Conservation (phyloP, 2,329 filamentous ascomycete species). For the Hymenoscyphus fructigenus region DNA sequence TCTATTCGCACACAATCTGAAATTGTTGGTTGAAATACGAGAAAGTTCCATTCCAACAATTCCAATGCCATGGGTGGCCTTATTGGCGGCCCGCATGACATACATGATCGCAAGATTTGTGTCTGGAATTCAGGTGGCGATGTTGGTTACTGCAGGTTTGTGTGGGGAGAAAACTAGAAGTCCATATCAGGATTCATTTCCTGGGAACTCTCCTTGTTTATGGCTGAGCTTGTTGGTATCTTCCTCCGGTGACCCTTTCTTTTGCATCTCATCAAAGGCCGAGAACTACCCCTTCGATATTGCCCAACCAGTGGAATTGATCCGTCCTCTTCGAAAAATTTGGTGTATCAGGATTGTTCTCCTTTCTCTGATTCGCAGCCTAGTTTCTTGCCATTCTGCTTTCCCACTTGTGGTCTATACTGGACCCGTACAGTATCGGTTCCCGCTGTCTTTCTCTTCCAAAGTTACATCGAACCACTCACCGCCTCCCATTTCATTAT, state of each 20-base stretch:
- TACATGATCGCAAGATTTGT: not conserved
- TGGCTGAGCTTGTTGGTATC: not conserved
- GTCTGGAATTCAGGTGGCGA: not conserved
- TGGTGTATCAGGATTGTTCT: no score
- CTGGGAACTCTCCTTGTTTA: not conserved
- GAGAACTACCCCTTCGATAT: not conserved
- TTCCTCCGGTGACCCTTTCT: not conserved
- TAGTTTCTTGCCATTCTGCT: no score
- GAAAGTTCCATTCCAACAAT: not conserved
- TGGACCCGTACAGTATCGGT: not conserved
- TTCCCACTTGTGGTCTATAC: no score
- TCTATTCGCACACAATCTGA: not conserved
- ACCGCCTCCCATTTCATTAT: not conserved
- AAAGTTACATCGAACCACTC: not conserved
- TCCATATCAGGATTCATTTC: not conserved
- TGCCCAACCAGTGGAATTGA: not conserved
- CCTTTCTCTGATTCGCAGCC: no score
- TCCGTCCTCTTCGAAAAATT: no score
- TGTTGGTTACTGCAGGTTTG: not conserved
- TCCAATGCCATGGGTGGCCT: not conserved
- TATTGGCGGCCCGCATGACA: not conserved
- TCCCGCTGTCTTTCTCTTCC: not conserved
- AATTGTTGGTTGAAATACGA: not conserved
- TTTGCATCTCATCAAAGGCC: not conserved
- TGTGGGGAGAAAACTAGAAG: not conserved